These are phyloP conservation scores for Phialophora tarda DNA, from an alignment of 2,329 filamentous ascomycete genomes.

Conservation along the genomic window DNA sequence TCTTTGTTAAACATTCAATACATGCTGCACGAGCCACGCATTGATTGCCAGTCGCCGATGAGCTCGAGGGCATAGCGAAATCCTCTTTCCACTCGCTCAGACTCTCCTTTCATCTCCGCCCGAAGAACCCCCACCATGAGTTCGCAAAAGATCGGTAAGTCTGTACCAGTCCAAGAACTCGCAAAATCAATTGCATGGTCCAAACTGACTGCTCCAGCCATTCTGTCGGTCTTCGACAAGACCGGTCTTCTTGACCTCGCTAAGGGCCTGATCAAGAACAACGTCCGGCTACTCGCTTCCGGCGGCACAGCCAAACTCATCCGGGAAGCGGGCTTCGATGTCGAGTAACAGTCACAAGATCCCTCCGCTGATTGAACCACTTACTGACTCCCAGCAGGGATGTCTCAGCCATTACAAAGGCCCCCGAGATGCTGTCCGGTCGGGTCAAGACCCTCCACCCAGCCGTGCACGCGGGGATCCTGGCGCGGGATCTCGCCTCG, in stretches of 20 bases:
- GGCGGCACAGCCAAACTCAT: conserved; percentile 97
- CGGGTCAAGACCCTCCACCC: conserved; percentile 96
- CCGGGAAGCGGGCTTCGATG: conserved; percentile 90
- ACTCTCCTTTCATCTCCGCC: conserved; percentile 52
- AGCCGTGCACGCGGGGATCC: conserved; percentile 81
- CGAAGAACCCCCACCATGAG: conserved; percentile 18
- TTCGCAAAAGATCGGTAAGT: conserved; percentile 36
- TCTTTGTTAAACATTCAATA: neutral
- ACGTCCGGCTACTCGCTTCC: conserved; percentile 91
- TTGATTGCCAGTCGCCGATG: neutral
- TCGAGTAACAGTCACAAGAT: conserved; percentile 67
- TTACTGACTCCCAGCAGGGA: conserved; percentile 65
- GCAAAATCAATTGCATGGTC: conserved; percentile 1
- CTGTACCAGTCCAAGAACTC: conserved; percentile 9
- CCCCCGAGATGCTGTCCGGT: conserved; percentile 94
- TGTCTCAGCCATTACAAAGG: conserved; percentile 94
- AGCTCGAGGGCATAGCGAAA: neutral
- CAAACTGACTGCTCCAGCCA: conserved; percentile 62
- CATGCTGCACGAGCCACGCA: neutral
- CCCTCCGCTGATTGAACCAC: conserved; percentile 6
- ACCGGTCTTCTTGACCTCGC: conserved; percentile 91
- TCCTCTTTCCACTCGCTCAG: conserved; percentile 74
- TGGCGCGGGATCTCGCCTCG: conserved; percentile 89
- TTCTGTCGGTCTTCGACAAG: conserved; percentile 98
- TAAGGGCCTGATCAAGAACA: conserved; percentile 84